Base-by-base conservation (phyloP, 495 filamentous ascomycete species). In the Glutinoglossum americanum region DNA sequence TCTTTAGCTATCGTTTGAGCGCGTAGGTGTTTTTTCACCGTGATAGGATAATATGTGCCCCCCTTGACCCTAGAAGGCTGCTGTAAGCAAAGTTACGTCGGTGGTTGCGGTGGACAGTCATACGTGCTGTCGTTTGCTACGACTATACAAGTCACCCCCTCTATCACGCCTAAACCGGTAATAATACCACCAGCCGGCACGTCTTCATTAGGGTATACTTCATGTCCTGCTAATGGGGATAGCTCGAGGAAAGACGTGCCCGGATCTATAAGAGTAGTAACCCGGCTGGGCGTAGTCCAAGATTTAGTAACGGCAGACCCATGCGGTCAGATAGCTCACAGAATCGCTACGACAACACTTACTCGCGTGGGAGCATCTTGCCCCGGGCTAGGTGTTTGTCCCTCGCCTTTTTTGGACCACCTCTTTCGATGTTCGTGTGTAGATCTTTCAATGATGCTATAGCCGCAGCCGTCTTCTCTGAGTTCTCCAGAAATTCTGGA, bases 1-100 rank as follows among this genome's bases (percentile, higher is more conserved):
- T 97, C 85, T 60, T 86, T 78, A 1, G 92, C 92, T 57, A 97
- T 83, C 26, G 80, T 82, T 68, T 98, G 92, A 25, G 92, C 92
- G 57, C 92, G 80, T 15, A 97, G 74, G 70, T 97, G 93, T 71
- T 98, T 98, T 73, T 95, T 95, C 33, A 98, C 89, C 1, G 92
- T 98, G 55, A 98, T 89, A 0, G 92, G 92, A 68, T 89, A 97
- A 71, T 98, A 98, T 1, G 93, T 96, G 51, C 92, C 92, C n/a
- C 93, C 92, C 71, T 98, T 98, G 60, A 95, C 92, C 15, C 73
- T 76, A n/a, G 56, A 55, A 55, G 6, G 27, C 21, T 41, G 9
- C 11, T 1, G 10, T 33, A 54, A 51, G 32, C 13, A 26, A 53
- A 41, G 13, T 9, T 32, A 5, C 4, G 19, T 56, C 55, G 62